phyloP scores from a whole-genome alignment of 225 moss, liverwort and hornwort genomes.

The Polytrichum formosum region DNA sequence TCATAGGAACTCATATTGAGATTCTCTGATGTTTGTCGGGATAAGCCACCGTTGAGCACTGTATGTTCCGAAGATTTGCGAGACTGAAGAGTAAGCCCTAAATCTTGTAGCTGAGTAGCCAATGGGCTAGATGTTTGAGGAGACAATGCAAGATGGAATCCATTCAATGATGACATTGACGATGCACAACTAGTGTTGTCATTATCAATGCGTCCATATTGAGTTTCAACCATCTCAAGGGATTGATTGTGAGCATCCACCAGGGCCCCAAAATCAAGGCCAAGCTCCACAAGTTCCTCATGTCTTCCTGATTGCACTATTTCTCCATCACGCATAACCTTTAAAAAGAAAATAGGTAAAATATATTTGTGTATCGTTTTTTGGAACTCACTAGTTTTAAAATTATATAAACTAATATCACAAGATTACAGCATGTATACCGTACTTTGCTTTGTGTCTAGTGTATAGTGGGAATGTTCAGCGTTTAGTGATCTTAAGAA shows the following conservation, averaged over 20 bases:
- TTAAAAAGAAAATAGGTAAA: neutral
- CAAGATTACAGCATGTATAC: too few species aligned
- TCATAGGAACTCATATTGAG: neutral
- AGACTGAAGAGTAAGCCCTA: neutral
- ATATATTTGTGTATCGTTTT: neutral
- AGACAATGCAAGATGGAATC: constrained; percentile 2
- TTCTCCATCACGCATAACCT: constrained; percentile 48
- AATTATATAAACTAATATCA: too few species aligned
- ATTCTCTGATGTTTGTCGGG: neutral
- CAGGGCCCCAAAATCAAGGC: constrained; percentile 33
- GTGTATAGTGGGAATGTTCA: too few species aligned
- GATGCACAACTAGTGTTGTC: neutral
- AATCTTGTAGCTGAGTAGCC: neutral
- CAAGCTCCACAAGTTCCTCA: constrained; percentile 32
- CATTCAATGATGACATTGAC: neutral
- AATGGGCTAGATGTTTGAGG: constrained; percentile 2
- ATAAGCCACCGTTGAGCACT: neutral
- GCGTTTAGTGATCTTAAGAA: neutral
- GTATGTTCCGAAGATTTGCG: neutral
- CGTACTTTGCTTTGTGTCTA: too few species aligned
- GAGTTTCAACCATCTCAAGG: constrained; percentile 21
- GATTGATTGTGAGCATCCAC: constrained; percentile 46
- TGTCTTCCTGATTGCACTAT: constrained; percentile 42
- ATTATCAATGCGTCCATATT: neutral
- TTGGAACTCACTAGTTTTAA: too few species aligned